phyloP scores from a whole-genome alignment of 352 stramenopile species.

The Globisporangium solare region DNA sequence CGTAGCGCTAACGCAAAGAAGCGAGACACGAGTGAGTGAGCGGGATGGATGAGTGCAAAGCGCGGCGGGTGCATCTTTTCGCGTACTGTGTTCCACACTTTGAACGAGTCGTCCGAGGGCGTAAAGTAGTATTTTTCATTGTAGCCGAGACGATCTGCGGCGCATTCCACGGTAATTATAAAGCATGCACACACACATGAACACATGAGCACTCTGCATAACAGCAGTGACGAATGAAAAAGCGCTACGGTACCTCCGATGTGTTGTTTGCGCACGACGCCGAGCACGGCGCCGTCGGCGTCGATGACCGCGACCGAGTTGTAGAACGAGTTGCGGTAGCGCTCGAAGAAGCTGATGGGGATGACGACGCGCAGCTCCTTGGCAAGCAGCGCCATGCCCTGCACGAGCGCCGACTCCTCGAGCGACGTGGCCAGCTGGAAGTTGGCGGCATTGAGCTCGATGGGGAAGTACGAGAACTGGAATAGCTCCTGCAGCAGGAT shows the following conservation, averaged over 20 bases:
- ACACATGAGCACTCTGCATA: neutral
- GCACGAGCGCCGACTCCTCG: conserved; percentile 78
- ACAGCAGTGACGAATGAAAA: no score
- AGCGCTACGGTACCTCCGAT: conserved; percentile 56
- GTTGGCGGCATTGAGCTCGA: conserved; percentile 85
- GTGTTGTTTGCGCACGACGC: conserved; percentile 87
- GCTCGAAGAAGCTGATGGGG: conserved; percentile 91
- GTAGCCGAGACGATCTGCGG: conserved; percentile 81
- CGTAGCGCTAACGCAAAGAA: conserved; percentile 53
- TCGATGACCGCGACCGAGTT: conserved; percentile 91
- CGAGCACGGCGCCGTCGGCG: conserved; percentile 81
- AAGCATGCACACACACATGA: conserved; percentile 4
- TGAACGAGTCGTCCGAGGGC: conserved; percentile 85
- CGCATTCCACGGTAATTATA: neutral
- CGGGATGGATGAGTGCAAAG: neutral
- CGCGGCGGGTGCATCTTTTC: no score
- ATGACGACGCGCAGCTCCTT: conserved; percentile 90
- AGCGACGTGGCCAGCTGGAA: conserved; percentile 86
- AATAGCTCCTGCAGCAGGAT: conserved; percentile 92
- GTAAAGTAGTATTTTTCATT: conserved; percentile 94
- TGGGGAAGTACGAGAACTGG: conserved; percentile 89
- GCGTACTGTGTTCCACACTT: conserved; percentile 86
- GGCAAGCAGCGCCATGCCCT: conserved; percentile 84
- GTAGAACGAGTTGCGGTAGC: conserved; percentile 89
- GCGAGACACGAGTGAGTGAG: neutral